A percentile compares a stretch with the other conserved stretches of the same genome.
Conservation (phyloP, 441 rosid species). For the Oxalis stricta region DNA sequence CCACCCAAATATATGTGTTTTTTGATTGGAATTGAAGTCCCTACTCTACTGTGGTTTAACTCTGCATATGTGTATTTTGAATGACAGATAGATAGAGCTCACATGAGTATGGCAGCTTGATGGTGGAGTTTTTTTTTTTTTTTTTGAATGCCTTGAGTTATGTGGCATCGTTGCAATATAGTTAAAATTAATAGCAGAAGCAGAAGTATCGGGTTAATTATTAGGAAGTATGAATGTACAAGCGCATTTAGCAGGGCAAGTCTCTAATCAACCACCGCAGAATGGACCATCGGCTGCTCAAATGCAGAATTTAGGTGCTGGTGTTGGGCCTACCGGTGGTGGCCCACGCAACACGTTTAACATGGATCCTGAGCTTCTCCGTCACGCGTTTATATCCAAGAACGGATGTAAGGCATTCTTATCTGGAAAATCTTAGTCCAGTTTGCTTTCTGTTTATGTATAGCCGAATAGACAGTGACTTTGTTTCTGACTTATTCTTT, state of each 20-base stretch:
- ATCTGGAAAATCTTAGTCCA: neutral
- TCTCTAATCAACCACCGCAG: slow-evolving; percentile 70
- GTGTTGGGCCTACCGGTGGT: slow-evolving; percentile 18
- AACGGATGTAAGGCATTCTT: neutral
- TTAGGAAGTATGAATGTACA: slow-evolving; percentile 57
- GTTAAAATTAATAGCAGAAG: slow-evolving; percentile 19
- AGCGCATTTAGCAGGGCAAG: slow-evolving; percentile 76
- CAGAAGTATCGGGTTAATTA: slow-evolving; percentile 14
- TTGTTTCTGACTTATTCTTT: neutral
- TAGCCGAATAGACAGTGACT: too few species aligned
- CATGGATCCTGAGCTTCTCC: slow-evolving; percentile 7
- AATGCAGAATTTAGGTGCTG: slow-evolving; percentile 52
- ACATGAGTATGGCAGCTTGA: too few species aligned
- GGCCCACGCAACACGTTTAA: slow-evolving; percentile 15
- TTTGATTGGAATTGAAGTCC: too few species aligned
- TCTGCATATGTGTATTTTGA: too few species aligned
- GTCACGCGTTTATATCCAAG: neutral
- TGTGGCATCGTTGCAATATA: slow-evolving; percentile 18
- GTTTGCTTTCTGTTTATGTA: neutral
- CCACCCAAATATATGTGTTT: too few species aligned
- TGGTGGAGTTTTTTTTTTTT: too few species aligned
- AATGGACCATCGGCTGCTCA: slow-evolving; percentile 70
- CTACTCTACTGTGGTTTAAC: too few species aligned
- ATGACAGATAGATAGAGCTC: too few species aligned
- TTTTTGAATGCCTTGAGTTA: slow-evolving; percentile 24